These are phyloP conservation scores for Neolentinus lepideus DNA, from an alignment of 1,284 basidiomycete species.

Conservation along the genomic window DNA sequence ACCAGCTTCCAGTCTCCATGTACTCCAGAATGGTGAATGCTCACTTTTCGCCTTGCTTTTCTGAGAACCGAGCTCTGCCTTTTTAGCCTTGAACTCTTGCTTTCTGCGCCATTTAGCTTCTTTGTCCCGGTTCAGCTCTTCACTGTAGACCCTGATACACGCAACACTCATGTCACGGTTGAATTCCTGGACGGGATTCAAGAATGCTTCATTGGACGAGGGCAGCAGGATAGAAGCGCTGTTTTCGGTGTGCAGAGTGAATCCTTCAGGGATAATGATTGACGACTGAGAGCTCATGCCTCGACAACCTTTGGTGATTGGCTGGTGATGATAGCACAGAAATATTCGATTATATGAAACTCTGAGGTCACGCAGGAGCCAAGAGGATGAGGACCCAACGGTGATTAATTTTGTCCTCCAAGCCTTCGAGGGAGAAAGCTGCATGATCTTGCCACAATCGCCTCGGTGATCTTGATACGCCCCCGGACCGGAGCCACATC, in stretches of 20 bases:
- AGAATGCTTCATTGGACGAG: conserved; percentile 75
- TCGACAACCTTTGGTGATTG: neutral
- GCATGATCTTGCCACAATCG: too few species aligned
- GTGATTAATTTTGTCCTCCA: too few species aligned
- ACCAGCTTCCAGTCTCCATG: neutral
- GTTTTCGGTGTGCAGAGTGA: conserved; percentile 80
- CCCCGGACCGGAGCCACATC: too few species aligned
- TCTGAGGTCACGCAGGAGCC: too few species aligned
- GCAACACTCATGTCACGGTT: conserved; percentile 93
- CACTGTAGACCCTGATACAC: conserved; percentile 82
- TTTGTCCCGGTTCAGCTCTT: conserved; percentile 64
- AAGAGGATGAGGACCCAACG: too few species aligned
- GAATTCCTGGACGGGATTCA: conserved; percentile 98
- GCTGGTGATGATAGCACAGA: neutral
- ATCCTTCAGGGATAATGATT: conserved; percentile 62
- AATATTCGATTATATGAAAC: neutral
- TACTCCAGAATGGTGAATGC: conserved; percentile 1
- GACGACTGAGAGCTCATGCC: conserved; percentile 8
- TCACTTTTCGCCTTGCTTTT: conserved; percentile 22
- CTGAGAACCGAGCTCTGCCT: conserved; percentile 18
- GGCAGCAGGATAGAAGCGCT: conserved; percentile 79
- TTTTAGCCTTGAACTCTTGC: conserved; percentile 28
- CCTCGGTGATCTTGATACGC: too few species aligned
- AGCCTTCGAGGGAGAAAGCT: too few species aligned
- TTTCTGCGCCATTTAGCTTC: conserved; percentile 50